These are phyloP conservation scores for Pelagophyceae sp. DNA, from an alignment of 352 stramenopile species.

Conservation along the genomic window DNA sequence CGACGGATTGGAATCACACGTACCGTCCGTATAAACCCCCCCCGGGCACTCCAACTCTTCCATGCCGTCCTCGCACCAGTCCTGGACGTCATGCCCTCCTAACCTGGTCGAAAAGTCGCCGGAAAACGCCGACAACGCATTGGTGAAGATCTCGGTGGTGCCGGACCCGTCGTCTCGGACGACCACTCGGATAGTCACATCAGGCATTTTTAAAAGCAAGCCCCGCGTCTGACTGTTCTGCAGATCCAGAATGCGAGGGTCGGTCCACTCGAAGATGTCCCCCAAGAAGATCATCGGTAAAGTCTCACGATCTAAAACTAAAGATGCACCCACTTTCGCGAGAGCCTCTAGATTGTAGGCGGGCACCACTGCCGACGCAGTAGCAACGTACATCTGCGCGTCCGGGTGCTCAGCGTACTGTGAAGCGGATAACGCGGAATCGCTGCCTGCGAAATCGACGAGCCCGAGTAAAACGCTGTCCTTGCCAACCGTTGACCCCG, in stretches of 20 bases:
- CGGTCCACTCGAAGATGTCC: conserved; percentile 10
- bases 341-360: conserved; percentile 7
- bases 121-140: conserved; percentile 17
- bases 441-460: no score
- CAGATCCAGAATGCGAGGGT: neutral
- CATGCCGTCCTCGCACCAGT: conserved; percentile 3
- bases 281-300: neutral
- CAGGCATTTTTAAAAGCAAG: neutral
- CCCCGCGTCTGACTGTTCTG: neutral
- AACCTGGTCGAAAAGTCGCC: conserved; percentile 7
- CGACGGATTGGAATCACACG: no score
- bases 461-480: no score
- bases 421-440: no score
- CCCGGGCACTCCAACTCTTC: no score
- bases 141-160: conserved; percentile 29
- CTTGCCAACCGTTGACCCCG: no score
- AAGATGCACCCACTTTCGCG: neutral
- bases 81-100: no score
- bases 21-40: no score
- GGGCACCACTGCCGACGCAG: conserved; percentile 25
- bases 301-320: neutral
- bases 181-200: conserved; percentile 18
- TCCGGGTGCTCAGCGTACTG: conserved; percentile 10
- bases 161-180: conserved; percentile 24
- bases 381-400: conserved; percentile 22